Evolutionary conservation across 108 stramenopile species (phyloP).

Genomic region (Skeletonema grethae): DNA sequence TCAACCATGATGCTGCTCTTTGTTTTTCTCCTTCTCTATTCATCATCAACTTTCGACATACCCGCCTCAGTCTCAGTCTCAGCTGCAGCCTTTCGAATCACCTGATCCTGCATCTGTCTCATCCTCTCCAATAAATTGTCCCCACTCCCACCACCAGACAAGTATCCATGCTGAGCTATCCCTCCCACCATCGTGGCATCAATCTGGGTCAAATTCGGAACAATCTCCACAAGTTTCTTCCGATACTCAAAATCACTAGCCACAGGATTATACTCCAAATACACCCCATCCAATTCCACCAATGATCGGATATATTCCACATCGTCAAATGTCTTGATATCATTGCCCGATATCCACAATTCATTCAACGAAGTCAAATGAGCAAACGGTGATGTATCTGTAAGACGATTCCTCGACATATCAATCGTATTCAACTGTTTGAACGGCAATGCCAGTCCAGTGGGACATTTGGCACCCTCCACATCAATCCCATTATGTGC

Average conservation of each 20-base stretch:
- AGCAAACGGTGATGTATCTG: slow-evolving; percentile 66
- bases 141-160: slow-evolving; percentile 8
- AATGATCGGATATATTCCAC: slow-evolving; percentile 54
- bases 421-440: slow-evolving; percentile 69
- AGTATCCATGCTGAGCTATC: slow-evolving; percentile 17
- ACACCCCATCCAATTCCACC: slow-evolving; percentile 83
- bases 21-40: neutral
- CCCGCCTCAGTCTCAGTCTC: neutral
- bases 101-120: slow-evolving; percentile 45
- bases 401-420: slow-evolving; percentile 81
- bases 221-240: slow-evolving; percentile 70
- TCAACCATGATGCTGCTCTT: neutral
- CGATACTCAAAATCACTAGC: slow-evolving; percentile 89
- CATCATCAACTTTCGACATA: slow-evolving; percentile 13
- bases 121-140: slow-evolving; percentile 33
- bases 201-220: slow-evolving; percentile 84
- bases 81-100: slow-evolving; percentile 25
- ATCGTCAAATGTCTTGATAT: slow-evolving; percentile 83
- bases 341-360: slow-evolving; percentile 97
- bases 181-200: slow-evolving; percentile 84
- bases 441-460: slow-evolving; percentile 66
- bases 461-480: slow-evolving; percentile 60
- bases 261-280: slow-evolving; percentile 97
- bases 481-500: slow-evolving; percentile 93
- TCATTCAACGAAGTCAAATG: slow-evolving; percentile 82